Percentiles rank a stretch among this genome's conserved stretches.
Evolutionary conservation across 2,329 filamentous ascomycete genomes (phyloP).

Genomic region (Macrophomina phaseolina): DNA sequence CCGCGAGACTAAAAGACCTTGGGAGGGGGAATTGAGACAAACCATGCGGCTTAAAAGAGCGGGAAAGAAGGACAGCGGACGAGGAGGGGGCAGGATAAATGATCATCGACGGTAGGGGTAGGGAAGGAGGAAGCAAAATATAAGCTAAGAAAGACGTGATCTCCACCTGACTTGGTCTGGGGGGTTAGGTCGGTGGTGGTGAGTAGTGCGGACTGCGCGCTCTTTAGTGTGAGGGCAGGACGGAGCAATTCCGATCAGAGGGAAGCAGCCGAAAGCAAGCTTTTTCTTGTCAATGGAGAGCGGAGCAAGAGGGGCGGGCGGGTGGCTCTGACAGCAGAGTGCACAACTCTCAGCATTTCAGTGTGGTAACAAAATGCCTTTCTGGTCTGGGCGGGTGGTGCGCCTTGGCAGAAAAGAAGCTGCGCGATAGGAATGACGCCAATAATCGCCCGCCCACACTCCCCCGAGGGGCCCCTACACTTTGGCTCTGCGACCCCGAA

Average conservation of each 20-base stretch:
- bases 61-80: too few species aligned
- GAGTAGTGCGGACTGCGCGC: not conserved
- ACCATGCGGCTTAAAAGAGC: conserved; percentile 4
- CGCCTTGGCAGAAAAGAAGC: conserved; percentile 9
- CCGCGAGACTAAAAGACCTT: too few species aligned
- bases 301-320: not conserved
- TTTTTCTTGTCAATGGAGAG: not conserved
- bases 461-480: conserved; percentile 11
- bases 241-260: not conserved
- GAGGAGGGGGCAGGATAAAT: too few species aligned
- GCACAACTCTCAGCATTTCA: conserved; percentile 22
- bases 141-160: conserved; percentile 25
- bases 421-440: conserved; percentile 10
- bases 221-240: not conserved
- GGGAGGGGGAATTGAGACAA: too few species aligned
- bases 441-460: not conserved
- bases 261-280: not conserved
- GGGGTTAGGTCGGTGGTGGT: not conserved
- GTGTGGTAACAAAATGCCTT: conserved; percentile 8
- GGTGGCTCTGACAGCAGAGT: conserved; percentile 15
- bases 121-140: not conserved
- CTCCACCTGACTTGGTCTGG: conserved; percentile 12
- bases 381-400: conserved; percentile 6
- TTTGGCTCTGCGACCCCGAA: not conserved
- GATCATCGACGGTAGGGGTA: conserved; percentile 3